A percentile compares a stretch with the other conserved stretches of the same genome.
Evolutionary conservation across 2,329 filamentous ascomycete species (phyloP).

Genomic region (Beauveria bassiana): DNA sequence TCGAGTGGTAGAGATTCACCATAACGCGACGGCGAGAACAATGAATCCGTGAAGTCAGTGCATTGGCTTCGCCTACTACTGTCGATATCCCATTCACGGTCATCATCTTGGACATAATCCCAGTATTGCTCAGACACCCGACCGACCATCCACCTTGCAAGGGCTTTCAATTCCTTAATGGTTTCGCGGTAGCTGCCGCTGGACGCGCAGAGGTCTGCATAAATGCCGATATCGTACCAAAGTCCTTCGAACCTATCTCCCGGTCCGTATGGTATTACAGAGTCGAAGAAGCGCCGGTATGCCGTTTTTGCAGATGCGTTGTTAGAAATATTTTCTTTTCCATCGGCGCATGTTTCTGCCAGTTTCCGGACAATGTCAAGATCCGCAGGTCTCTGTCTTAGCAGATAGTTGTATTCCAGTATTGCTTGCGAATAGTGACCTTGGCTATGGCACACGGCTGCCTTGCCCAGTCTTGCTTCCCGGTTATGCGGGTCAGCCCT

Average conservation of each 20-base stretch:
- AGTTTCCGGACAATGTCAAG: conserved; percentile 47
- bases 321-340: conserved; percentile 34
- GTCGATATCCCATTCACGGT: conserved; percentile 80
- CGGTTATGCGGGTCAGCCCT: conserved; percentile 48
- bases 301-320: conserved; percentile 36
- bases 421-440: conserved; percentile 47
- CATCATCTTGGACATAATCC: conserved; percentile 64
- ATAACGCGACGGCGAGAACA: conserved; percentile 49
- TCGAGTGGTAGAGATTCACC: conserved; percentile 71
- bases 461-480: conserved; percentile 52
- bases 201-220: conserved; percentile 70
- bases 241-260: conserved; percentile 33
- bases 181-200: conserved; percentile 56
- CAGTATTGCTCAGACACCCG: conserved; percentile 68
- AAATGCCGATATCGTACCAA: conserved; percentile 83
- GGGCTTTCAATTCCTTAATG: conserved; percentile 58
- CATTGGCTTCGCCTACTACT: conserved; percentile 55
- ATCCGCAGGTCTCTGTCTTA: conserved; percentile 46
- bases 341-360: conserved; percentile 49
- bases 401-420: conserved; percentile 46
- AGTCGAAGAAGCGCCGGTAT: conserved; percentile 40
- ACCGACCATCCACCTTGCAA: conserved; percentile 77
- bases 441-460: conserved; percentile 47
- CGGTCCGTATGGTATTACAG: conserved; percentile 27
- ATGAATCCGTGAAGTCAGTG: conserved; percentile 53